These are phyloP conservation scores for Hebeloma cylindrosporum DNA, from an alignment of 768 basidiomycete genomes.

Conservation along the genomic window DNA sequence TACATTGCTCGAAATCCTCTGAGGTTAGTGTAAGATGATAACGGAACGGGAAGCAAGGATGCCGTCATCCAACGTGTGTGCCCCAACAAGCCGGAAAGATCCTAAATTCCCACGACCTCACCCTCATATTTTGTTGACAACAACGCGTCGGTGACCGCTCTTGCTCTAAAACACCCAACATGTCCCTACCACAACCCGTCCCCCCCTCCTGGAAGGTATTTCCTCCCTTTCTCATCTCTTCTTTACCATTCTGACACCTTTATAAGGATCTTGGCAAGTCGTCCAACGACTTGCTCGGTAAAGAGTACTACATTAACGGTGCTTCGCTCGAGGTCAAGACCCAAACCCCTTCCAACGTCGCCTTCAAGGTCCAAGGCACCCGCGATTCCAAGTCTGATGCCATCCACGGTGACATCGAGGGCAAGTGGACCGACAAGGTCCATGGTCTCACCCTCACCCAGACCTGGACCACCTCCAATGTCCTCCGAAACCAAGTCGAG, in stretches of 20 bases:
- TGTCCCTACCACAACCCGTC: conserved; percentile 94
- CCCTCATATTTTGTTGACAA: conserved; percentile 8
- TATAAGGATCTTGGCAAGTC: conserved; percentile 92
- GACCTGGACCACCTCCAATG: conserved; percentile 93
- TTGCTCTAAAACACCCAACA: conserved; percentile 39
- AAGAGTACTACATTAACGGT: conserved; percentile 85
- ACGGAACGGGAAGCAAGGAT: too few relatives aligned
- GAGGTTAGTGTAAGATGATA: too few relatives aligned
- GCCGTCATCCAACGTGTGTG: too few relatives aligned
- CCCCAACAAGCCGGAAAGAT: too few relatives aligned
- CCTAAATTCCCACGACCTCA: too few relatives aligned
- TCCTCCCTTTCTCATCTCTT: not conserved
- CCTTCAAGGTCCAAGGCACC: conserved; percentile 89
- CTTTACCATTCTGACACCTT: conserved; percentile 10
- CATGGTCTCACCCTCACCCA: conserved; percentile 94
- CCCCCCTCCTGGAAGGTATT: conserved; percentile 96
- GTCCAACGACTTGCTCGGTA: conserved; percentile 89
- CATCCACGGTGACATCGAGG: conserved; percentile 92
- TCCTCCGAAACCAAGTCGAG: conserved; percentile 89
- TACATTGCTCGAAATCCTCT: too few relatives aligned
- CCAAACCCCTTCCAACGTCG: conserved; percentile 82
- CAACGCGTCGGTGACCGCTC: conserved; percentile 6
- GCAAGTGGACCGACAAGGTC: conserved; percentile 87
- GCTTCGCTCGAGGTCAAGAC: conserved; percentile 84
- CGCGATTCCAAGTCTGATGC: conserved; percentile 70